A percentile compares a stretch with the other conserved stretches of the same genome.
Conservation (phyloP, 768 basidiomycete species). For the Termitomyces sp. region DNA sequence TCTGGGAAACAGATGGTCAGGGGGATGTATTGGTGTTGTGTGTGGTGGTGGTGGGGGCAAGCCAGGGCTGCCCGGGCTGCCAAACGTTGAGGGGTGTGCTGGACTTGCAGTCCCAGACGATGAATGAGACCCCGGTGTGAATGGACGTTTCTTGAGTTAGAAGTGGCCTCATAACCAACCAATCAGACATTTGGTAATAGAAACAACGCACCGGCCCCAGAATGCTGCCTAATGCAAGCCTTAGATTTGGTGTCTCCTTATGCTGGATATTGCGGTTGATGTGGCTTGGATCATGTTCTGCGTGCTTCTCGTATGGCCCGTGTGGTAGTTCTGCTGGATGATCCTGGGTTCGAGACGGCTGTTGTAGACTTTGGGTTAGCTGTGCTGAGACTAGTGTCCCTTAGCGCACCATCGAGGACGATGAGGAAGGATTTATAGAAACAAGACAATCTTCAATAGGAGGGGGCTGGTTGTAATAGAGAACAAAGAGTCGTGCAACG, state of each 20-base stretch:
- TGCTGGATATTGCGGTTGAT: constrained; percentile 34
- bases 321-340: constrained; percentile 26
- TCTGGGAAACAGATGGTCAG: constrained; percentile 24
- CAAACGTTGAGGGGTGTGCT: constrained; percentile 31
- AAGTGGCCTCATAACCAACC: constrained; percentile 6
- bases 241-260: constrained; percentile 48
- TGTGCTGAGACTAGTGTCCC: neutral
- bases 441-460: neutral
- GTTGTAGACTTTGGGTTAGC: neutral
- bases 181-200: constrained; percentile 9
- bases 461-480: neutral
- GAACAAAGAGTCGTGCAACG: neutral
- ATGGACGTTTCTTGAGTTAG: constrained; percentile 47
- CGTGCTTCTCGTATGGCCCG: constrained; percentile 14
- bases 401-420: constrained; percentile 1
- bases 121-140: constrained; percentile 37
- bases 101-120: constrained; percentile 52
- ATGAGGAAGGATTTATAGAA: neutral
- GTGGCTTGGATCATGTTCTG: constrained; percentile 21
- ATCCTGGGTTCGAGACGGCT: constrained; percentile 35
- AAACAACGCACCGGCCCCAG: constrained; percentile 48
- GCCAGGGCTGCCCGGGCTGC: constrained; percentile 19
- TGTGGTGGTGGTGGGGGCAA: constrained; percentile 22
- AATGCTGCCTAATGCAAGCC: constrained; percentile 58
- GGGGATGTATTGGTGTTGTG: constrained; percentile 19